Evolutionary conservation across 352 stramenopile genomes (phyloP).

Genomic region (Globisporangium middletonii): DNA sequence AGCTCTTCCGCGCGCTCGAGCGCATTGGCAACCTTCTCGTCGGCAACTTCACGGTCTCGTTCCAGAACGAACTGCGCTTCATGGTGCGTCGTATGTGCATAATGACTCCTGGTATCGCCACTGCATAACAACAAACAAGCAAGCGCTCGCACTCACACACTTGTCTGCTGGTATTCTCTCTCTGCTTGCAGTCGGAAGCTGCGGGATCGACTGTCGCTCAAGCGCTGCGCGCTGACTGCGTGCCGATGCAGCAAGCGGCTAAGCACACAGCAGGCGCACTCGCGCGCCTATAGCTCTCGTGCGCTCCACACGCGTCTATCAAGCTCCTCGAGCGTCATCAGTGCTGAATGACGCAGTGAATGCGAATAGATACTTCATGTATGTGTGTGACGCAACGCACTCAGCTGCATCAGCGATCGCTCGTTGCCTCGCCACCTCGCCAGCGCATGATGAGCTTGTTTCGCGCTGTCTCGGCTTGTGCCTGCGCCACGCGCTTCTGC

Average conservation of each 20-base stretch:
- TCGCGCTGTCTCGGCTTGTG: slow-evolving; percentile 31
- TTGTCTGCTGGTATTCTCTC: slow-evolving; percentile 1
- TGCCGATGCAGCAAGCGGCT: slow-evolving; percentile 67
- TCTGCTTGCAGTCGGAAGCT: slow-evolving; percentile 44
- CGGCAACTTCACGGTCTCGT: slow-evolving; percentile 74
- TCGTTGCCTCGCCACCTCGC: slow-evolving; percentile 19
- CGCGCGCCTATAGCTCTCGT: slow-evolving; percentile 35
- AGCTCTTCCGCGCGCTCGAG: slow-evolving; percentile 51
- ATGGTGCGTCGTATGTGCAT: slow-evolving; percentile 39
- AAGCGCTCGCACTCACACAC: neutral
- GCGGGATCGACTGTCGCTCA: slow-evolving; percentile 50
- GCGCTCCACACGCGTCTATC: no score
- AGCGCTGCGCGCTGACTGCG: slow-evolving; percentile 56
- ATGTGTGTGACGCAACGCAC: neutral
- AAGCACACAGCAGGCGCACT: slow-evolving; percentile 69
- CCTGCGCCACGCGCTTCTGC: slow-evolving; percentile 36
- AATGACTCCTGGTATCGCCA: neutral
- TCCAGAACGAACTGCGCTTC: slow-evolving; percentile 84
- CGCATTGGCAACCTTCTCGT: slow-evolving; percentile 69
- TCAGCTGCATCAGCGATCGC: neutral
- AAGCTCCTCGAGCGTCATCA: neutral
- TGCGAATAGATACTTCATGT: neutral
- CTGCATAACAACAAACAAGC: neutral
- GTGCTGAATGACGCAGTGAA: neutral
- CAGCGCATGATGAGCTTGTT: slow-evolving; percentile 41